Percentiles rank a stretch among this genome's conserved stretches.
These are phyloP conservation scores for Chrysopogon serrulatus DNA, from an alignment of 176 grass and related monocot species.

Conservation along the genomic window DNA sequence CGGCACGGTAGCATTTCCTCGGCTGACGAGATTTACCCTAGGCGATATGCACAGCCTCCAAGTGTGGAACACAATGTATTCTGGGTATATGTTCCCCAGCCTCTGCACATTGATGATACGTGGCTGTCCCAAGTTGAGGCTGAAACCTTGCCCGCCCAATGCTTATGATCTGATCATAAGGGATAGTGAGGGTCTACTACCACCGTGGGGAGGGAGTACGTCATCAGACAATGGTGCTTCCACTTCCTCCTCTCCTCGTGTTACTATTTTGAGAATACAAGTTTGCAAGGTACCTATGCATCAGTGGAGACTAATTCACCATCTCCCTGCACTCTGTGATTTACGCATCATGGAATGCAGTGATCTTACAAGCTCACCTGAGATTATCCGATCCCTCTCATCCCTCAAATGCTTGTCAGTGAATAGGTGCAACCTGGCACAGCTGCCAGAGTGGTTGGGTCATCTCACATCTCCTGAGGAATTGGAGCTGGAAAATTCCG, in stretches of 20 bases:
- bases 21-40: background rate
- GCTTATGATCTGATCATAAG: accelerated
- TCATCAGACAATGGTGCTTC: background rate
- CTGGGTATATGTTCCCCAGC: background rate
- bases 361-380: background rate
- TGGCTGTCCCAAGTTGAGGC: background rate
- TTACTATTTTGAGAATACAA: accelerated
- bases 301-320: background rate
- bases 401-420: no score
- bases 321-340: background rate
- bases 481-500: no score
- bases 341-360: accelerated
- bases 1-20: background rate
- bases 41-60: background rate
- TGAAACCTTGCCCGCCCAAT: background rate
- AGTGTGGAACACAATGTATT: background rate
- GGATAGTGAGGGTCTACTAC: background rate
- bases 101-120: accelerated
- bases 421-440: no score
- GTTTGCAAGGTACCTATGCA: background rate
- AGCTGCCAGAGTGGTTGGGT: no score
- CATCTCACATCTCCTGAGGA: no score
- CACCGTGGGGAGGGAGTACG: background rate
- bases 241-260: background rate
- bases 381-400: background rate